phyloP scores from a whole-genome alignment of 306 rosid genomes.

The Pyrus communis region DNA sequence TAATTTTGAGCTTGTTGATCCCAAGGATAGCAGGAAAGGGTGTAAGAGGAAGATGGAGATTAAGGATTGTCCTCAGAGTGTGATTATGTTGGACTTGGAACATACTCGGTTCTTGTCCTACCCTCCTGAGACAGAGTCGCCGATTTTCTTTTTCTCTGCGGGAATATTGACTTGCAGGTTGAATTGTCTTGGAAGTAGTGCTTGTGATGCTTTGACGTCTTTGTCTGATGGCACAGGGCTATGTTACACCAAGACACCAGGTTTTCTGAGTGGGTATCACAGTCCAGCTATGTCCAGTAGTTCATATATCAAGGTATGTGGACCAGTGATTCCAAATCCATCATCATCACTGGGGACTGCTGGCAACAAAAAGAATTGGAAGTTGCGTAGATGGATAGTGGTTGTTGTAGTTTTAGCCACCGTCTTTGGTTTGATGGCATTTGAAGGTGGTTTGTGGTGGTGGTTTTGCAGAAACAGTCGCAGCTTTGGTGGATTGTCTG shows the following conservation, averaged over 20 bases:
- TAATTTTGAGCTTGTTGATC: constrained; percentile 57
- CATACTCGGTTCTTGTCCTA: constrained; percentile 47
- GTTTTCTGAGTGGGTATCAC: constrained; percentile 42
- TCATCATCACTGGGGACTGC: constrained; percentile 11
- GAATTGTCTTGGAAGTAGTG: constrained; percentile 42
- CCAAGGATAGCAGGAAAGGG: constrained; percentile 44
- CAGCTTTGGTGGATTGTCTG: constrained; percentile 49
- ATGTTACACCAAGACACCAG: constrained; percentile 41
- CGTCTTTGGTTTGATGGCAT: constrained; percentile 40
- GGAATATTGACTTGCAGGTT: constrained; percentile 48
- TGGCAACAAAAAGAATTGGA: constrained; percentile 20
- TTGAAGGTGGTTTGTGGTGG: constrained; percentile 70
- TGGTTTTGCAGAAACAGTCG: constrained; percentile 61
- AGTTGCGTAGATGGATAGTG: constrained; percentile 41
- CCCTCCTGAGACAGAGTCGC: constrained; percentile 33
- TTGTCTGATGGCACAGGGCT: constrained; percentile 57
- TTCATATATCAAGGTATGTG: constrained; percentile 57
- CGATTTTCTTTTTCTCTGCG: constrained; percentile 33
- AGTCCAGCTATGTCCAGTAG: constrained; percentile 51
- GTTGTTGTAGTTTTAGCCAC: constrained; percentile 42
- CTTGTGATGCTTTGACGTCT: constrained; percentile 59
- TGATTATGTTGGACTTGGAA: constrained; percentile 36
- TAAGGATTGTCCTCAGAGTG: constrained; percentile 34
- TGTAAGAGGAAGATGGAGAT: constrained; percentile 49
- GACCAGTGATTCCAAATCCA: constrained; percentile 32